Evolutionary conservation across 371 early-diverging fungal genomes (phyloP).

Genomic region (Mucor velutinosus): DNA sequence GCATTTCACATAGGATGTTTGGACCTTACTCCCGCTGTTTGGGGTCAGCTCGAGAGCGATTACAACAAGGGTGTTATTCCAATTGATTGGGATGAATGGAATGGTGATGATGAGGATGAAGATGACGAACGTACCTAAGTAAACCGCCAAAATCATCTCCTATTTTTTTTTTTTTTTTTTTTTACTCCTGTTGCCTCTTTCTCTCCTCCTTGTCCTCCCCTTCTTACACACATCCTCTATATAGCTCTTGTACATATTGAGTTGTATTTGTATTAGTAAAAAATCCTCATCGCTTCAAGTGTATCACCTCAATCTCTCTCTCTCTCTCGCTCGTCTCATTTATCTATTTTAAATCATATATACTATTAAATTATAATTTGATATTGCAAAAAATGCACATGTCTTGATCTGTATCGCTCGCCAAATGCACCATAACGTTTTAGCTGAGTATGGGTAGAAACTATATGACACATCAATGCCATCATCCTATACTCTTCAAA

Average conservation of each 20-base stretch:
- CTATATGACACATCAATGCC: constrained; percentile 1
- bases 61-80: constrained; percentile 50
- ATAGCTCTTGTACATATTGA: constrained; percentile 1
- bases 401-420: not conserved
- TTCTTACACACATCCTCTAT: constrained; percentile 1
- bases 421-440: too few relatives aligned
- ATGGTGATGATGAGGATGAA: constrained; percentile 14
- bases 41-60: constrained; percentile 51
- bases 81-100: constrained; percentile 53
- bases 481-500: too few relatives aligned
- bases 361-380: not conserved
- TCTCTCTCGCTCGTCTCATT: not conserved
- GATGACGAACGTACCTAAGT: constrained; percentile 6
- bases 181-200: not conserved
- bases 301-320: constrained; percentile 3
- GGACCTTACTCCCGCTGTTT: constrained; percentile 68
- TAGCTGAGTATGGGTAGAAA: constrained; percentile 39
- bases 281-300: not conserved
- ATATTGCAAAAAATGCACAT: not conserved
- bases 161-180: constrained; percentile 2
- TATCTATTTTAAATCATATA: not conserved
- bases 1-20: constrained; percentile 17
- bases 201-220: not conserved
- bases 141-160: not conserved
- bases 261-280: constrained; percentile 13